These are phyloP conservation scores for Zygotorulaspora chibaensis DNA, from an alignment of 805 yeast genomes.

Conservation along the genomic window DNA sequence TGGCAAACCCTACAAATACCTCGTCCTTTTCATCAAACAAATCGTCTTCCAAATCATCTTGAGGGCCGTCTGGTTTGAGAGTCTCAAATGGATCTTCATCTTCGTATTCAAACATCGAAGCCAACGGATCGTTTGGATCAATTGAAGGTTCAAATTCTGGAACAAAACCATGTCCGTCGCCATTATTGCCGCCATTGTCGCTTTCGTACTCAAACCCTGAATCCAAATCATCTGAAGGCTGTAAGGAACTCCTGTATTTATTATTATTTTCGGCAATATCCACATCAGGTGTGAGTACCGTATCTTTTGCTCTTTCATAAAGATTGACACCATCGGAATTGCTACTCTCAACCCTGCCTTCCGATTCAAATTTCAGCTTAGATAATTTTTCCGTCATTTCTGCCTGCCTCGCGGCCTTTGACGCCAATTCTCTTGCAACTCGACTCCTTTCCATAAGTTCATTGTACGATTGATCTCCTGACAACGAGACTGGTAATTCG, in stretches of 20 bases:
- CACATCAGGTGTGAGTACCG: conserved; percentile 26
- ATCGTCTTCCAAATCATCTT: conserved; percentile 40
- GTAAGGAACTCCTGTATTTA: conserved; percentile 21
- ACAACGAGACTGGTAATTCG: conserved; percentile 62
- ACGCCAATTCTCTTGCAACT: conserved; percentile 62
- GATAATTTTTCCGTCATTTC: conserved; percentile 34
- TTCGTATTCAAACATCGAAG: conserved; percentile 43
- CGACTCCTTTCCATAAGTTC: conserved; percentile 61
- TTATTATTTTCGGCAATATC: conserved; percentile 1
- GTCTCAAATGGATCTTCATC: conserved; percentile 52
- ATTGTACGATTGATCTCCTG: conserved; percentile 43
- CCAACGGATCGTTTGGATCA: conserved; percentile 38
- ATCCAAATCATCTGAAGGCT: conserved; percentile 27
- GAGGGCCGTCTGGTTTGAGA: conserved; percentile 44
- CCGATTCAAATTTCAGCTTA: conserved; percentile 12
- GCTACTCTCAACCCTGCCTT: conserved; percentile 10
- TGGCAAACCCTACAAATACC: conserved; percentile 78
- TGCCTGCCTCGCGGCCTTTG: conserved; percentile 58
- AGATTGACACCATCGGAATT: conserved; percentile 15
- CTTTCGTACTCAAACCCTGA: conserved; percentile 25
- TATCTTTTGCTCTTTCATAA: conserved; percentile 28
- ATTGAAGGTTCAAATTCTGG: conserved; percentile 28
- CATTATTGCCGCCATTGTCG: conserved; percentile 16
- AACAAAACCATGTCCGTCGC: conserved; percentile 19
- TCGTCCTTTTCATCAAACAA: conserved; percentile 50